Percentiles rank a stretch among this genome's conserved stretches.
Conservation (phyloP, 352 stramenopile species). For the Pythium pyrilobum region DNA sequence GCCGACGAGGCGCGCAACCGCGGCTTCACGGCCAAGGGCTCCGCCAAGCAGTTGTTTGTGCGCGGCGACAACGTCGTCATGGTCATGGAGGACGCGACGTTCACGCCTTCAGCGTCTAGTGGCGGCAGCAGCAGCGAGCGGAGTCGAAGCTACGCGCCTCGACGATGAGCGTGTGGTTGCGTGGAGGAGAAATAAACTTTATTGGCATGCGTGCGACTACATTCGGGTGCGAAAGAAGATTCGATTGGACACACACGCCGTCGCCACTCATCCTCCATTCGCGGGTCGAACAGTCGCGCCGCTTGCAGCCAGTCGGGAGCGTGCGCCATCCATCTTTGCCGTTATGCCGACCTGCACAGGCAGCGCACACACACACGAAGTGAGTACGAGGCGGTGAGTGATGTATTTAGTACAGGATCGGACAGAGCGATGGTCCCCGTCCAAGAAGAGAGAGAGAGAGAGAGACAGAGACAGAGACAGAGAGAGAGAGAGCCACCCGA, state of each 20-base stretch:
- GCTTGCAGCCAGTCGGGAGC: no score
- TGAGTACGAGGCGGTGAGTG: no score
- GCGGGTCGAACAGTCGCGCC: no score
- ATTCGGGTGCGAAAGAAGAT: no score
- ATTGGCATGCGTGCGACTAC: no score
- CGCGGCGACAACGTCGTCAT: slow-evolving; percentile 92
- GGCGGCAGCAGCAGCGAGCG: not conserved
- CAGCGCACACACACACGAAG: not conserved
- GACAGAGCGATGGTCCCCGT: no score
- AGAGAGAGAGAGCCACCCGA: no score
- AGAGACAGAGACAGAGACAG: no score
- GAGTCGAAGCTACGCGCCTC: not conserved
- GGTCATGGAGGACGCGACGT: slow-evolving; percentile 19
- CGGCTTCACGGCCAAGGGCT: slow-evolving; percentile 32
- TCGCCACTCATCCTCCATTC: no score
- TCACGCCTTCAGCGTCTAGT: not conserved
- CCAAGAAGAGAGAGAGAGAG: no score
- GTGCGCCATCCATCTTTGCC: not conserved
- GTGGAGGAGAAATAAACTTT: not conserved
- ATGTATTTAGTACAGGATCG: slow-evolving; percentile 20
- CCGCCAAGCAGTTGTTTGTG: slow-evolving; percentile 87
- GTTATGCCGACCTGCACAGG: not conserved
- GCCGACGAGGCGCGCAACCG: slow-evolving; percentile 37
- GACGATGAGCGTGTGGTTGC: not conserved
- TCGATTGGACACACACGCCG: no score